A percentile compares a stretch with the other conserved stretches of the same genome.
These are phyloP conservation scores for Stagonosporopsis cucurbitacearum DNA, from an alignment of 2,329 filamentous ascomycete genomes.

Conservation along the genomic window DNA sequence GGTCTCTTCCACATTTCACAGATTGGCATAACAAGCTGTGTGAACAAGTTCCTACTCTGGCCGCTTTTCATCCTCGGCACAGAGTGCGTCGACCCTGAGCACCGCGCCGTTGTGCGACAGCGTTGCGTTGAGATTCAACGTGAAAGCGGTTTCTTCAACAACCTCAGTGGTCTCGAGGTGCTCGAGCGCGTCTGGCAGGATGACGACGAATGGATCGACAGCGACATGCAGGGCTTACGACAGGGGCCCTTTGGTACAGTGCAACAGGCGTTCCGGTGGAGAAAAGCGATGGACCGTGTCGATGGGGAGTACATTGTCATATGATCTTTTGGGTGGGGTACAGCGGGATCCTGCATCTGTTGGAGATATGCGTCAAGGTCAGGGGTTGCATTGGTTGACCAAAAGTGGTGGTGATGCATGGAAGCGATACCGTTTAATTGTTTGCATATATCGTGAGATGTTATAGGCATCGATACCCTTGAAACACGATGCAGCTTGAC, in stretches of 20 bases:
- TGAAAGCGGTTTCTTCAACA: slow-evolving; percentile 92
- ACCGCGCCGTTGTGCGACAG: slow-evolving; percentile 78
- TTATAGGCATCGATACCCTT: slow-evolving; percentile 18
- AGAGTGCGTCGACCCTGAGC: slow-evolving; percentile 82
- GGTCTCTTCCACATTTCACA: slow-evolving; percentile 84
- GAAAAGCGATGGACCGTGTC: slow-evolving; percentile 58
- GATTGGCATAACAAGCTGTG: slow-evolving; percentile 72
- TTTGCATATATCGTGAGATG: slow-evolving; percentile 12
- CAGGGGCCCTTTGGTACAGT: slow-evolving; percentile 34
- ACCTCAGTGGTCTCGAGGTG: slow-evolving; percentile 82
- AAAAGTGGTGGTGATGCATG: slow-evolving; percentile 16
- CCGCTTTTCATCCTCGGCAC: slow-evolving; percentile 89
- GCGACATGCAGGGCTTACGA: slow-evolving; percentile 27
- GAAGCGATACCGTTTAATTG: slow-evolving; percentile 15
- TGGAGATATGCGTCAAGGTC: slow-evolving; percentile 10
- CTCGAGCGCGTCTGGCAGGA: slow-evolving; percentile 82
- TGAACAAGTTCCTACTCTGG: slow-evolving; percentile 92
- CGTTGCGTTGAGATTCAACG: slow-evolving; percentile 86
- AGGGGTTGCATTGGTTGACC: slow-evolving; percentile 19
- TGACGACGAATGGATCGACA: slow-evolving; percentile 50
- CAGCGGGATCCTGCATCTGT: slow-evolving; percentile 24
- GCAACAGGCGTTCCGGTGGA: slow-evolving; percentile 55
- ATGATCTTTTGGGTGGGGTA: slow-evolving; percentile 35
- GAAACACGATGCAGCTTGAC: slow-evolving; percentile 8
- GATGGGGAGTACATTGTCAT: slow-evolving; percentile 61